Percentiles rank a stretch among this genome's conserved stretches.
Conservation (phyloP, 257 asterid genomes). For the Linderniella brevidens region DNA sequence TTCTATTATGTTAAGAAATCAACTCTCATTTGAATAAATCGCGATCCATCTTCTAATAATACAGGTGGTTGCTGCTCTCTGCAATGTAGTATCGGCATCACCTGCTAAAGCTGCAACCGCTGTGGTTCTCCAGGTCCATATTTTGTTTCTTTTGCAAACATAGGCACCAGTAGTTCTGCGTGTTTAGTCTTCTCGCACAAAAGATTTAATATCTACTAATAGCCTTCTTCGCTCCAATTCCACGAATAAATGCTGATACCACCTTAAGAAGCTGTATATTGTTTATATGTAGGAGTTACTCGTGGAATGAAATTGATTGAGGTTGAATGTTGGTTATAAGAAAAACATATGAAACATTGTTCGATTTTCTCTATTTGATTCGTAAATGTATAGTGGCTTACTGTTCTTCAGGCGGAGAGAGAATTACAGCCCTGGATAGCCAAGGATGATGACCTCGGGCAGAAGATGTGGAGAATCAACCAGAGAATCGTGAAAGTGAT, state of each 20-base stretch:
- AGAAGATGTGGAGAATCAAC: conserved; percentile 86
- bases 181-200: background rate
- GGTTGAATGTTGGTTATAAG: too few species aligned
- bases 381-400: background rate
- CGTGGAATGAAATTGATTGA: too few species aligned
- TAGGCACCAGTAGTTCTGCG: conserved; percentile 2
- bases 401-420: conserved; percentile 81
- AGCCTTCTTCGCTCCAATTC: too few species aligned
- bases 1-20: too few species aligned
- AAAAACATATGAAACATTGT: background rate
- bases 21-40: too few species aligned
- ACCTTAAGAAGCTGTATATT: too few species aligned
- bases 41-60: conserved; percentile 1
- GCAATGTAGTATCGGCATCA: conserved; percentile 84
- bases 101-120: conserved; percentile 98
- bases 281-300: too few species aligned
- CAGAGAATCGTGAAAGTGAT: conserved; percentile 87
- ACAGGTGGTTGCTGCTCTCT: conserved; percentile 92
- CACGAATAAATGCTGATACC: too few species aligned
- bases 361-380: background rate
- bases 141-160: conserved; percentile 27
- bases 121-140: conserved; percentile 91
- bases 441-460: conserved; percentile 85
- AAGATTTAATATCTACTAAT: too few species aligned
- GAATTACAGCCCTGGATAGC: conserved; percentile 94